phyloP scores from a whole-genome alignment of 1,284 basidiomycete species.

The Ganoderma meredithae region DNA sequence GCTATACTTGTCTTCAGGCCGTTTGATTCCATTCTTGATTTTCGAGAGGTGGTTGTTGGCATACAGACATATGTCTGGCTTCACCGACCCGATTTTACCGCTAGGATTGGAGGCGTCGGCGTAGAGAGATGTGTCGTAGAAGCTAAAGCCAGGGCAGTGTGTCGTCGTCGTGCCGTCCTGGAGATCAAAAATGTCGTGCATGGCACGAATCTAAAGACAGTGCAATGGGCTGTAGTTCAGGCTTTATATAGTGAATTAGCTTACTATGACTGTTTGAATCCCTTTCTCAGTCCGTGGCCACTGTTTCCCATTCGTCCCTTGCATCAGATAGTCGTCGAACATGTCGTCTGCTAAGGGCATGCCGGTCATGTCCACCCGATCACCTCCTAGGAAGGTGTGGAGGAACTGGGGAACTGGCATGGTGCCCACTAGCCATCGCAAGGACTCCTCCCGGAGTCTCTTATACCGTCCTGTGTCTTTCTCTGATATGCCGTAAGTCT shows the following conservation, averaged over 20 bases:
- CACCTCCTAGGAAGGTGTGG: background rate
- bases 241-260: background rate
- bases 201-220: background rate
- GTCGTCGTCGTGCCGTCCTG: background rate
- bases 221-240: background rate
- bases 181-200: background rate
- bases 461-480: background rate
- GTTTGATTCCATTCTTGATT: background rate
- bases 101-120: background rate
- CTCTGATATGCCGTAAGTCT: background rate
- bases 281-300: background rate
- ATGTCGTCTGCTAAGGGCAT: background rate
- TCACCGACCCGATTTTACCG: background rate
- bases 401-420: background rate
- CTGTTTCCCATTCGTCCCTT: background rate
- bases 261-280: background rate
- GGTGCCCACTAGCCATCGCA: background rate
- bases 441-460: background rate
- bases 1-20: background rate
- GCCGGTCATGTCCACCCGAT: background rate
- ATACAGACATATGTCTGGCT: slow-evolving; percentile 23
- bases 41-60: background rate
- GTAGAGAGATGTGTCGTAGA: slow-evolving; percentile 11
- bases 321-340: background rate
- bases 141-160: slow-evolving; percentile 21